Evolutionary conservation across 768 basidiomycete genomes (phyloP).

Genomic region (Lenzites betulinus): DNA sequence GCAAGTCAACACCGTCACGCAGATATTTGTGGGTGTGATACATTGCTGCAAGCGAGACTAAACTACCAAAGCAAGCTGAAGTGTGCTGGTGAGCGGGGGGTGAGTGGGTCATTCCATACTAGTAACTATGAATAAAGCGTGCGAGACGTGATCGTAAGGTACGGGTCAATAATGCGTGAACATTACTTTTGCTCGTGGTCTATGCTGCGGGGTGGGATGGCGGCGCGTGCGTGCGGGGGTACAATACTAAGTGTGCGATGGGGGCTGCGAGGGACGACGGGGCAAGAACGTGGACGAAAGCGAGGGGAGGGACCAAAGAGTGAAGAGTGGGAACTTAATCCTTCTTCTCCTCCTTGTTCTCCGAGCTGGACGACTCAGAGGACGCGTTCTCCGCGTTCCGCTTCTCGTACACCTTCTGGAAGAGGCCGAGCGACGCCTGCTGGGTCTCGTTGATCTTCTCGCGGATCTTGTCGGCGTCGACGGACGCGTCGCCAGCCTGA

Average conservation of each 20-base stretch:
- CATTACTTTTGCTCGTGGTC: conserved; percentile 24
- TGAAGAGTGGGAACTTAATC: conserved; percentile 51
- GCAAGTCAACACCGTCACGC: not conserved
- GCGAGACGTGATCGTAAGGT: conserved; percentile 17
- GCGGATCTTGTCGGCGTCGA: conserved; percentile 86
- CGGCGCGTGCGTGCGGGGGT: not conserved
- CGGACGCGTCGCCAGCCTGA: conserved; percentile 76
- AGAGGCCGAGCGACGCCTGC: conserved; percentile 91
- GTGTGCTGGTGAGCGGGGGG: conserved; percentile 19
- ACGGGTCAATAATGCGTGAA: conserved; percentile 18
- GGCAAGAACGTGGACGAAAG: not conserved
- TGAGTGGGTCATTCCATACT: conserved; percentile 5
- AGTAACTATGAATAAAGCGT: conserved; percentile 17
- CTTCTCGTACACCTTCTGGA: conserved; percentile 99
- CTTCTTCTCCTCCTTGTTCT: conserved; percentile 74
- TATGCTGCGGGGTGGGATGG: conserved; percentile 14
- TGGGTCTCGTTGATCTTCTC: conserved; percentile 94
- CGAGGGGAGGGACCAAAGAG: not conserved
- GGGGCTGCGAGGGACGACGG: not conserved
- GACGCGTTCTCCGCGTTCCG: conserved; percentile 69
- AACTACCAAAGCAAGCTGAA: conserved; percentile 14
- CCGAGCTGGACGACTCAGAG: conserved; percentile 43
- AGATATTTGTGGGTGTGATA: conserved; percentile 9
- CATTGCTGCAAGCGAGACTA: conserved; percentile 23
- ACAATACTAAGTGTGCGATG: not conserved